These are phyloP conservation scores for Pseudocercospora macadamiae DNA, from an alignment of 2,329 filamentous ascomycete species.

Conservation along the genomic window DNA sequence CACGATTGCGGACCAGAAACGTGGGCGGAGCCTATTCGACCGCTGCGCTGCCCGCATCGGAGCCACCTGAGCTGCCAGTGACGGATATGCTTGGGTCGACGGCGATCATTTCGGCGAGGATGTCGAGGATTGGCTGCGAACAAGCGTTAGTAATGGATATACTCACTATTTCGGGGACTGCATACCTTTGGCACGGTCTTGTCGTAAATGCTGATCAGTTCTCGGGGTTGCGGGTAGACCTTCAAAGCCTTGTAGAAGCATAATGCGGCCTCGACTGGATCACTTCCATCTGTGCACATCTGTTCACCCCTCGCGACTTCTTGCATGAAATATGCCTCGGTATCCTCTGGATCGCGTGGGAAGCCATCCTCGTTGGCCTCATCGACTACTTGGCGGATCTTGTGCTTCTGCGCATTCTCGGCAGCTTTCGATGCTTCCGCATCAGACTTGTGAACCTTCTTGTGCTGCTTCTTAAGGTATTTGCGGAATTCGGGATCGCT, in stretches of 20 bases:
- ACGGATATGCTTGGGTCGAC: constrained; percentile 68
- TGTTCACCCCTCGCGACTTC: constrained; percentile 88
- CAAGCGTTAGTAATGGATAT: constrained; percentile 20
- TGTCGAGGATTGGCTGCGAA: constrained; percentile 80
- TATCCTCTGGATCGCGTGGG: constrained; percentile 86
- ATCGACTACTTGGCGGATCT: constrained; percentile 75
- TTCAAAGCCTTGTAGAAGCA: constrained; percentile 99
- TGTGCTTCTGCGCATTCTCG: constrained; percentile 68
- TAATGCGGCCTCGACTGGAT: constrained; percentile 79
- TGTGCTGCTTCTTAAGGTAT: constrained; percentile 72
- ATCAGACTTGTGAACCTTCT: constrained; percentile 69
- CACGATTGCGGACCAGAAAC: not conserved
- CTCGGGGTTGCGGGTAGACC: constrained; percentile 91
- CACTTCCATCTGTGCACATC: constrained; percentile 78
- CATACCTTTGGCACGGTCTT: constrained; percentile 94
- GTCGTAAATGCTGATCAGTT: constrained; percentile 96
- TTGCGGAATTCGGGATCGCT: constrained; percentile 66
- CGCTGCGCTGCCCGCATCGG: constrained; percentile 32
- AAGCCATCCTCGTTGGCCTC: constrained; percentile 89
- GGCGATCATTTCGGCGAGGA: constrained; percentile 97
- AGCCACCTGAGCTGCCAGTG: constrained; percentile 30
- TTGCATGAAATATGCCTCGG: constrained; percentile 94
- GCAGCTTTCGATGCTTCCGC: constrained; percentile 72
- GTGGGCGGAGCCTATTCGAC: constrained; percentile 32
- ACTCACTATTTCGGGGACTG: not conserved